Evolutionary conservation across 1,139 yeast genomes (phyloP), one percentile per base, ranked within the genome.

Genomic region (Protomyces inundatus): DNA sequence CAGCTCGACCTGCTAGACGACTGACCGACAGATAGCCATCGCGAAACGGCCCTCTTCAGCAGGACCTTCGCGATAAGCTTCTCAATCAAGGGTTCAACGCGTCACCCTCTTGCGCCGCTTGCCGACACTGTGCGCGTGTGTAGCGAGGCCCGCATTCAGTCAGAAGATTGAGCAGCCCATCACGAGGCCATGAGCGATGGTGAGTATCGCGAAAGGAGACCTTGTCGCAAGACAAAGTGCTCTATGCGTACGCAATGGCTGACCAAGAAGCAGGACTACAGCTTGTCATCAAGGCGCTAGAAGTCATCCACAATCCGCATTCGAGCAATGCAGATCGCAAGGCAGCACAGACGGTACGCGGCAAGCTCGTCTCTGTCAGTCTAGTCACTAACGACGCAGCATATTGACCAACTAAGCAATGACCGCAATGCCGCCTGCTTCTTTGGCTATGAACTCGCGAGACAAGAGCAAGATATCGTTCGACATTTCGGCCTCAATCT

Each of bases 401-500:
- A 58, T 30, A 9, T 58, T 12, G 62, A 58, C 30, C 62, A 58
- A 40, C 50, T 58, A 50, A 51, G 54, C 42, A 16, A 36, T 12
- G 56, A 58, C 30, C 62, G 62, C 35, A 58, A 58, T 42, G 62
- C 62, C 7, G 42, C 62, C 39, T 58, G 62, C 56, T 58, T 34
- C 42, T 65, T 61, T 37, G 66, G 66, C 10, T 62, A 45, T 48
- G 65, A 65, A 37, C 45, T 65, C 82, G 82, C 55, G 85, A 85
- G 68, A 82, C 52, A 30, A 9, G 34, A 42, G 33, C 52, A 46
- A 10, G 68, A 62, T 9, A 85, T 88, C 45, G 90, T 91, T 23
- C 84, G 97, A 67, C 97, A 95, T 74, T 95, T 84, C 73, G 99
- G 98, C 0, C 79, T 93, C 61, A 86, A 93, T 32, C 76, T 95